Evolutionary conservation across 2,329 filamentous ascomycete species (phyloP).

Genomic region (Colletotrichum horii): DNA sequence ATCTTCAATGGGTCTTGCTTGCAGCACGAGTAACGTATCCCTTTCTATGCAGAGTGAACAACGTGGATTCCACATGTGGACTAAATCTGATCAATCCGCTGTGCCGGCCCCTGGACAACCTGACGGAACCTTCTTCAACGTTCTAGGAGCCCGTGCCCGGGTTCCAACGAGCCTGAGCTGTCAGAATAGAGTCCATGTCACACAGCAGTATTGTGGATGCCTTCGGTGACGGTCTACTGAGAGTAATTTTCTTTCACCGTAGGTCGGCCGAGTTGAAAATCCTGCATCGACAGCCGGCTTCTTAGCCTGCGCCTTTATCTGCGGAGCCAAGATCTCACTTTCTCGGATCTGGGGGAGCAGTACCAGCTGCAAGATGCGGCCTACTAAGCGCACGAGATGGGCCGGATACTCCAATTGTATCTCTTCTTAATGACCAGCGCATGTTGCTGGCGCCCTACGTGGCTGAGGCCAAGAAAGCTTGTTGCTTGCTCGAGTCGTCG

Average conservation of each 20-base stretch:
- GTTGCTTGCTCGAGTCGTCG: background rate
- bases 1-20: background rate
- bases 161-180: background rate
- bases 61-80: background rate
- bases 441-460: background rate
- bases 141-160: background rate
- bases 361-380: background rate
- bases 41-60: background rate
- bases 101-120: background rate
- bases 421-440: background rate
- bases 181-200: background rate
- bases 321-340: background rate
- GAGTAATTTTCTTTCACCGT: background rate
- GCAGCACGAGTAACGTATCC: background rate
- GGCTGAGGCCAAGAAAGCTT: background rate
- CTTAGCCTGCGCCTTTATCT: background rate
- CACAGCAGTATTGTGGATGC: background rate
- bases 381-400: background rate
- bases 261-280: background rate
- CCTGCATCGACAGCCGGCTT: background rate
- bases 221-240: rapidly evolving
- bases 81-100: background rate
- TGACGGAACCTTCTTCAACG: background rate
- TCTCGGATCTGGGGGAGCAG: background rate
- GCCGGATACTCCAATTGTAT: background rate